Evolutionary conservation across 1,139 yeast genomes (phyloP).

Genomic region (Taphrina flavorubra): DNA sequence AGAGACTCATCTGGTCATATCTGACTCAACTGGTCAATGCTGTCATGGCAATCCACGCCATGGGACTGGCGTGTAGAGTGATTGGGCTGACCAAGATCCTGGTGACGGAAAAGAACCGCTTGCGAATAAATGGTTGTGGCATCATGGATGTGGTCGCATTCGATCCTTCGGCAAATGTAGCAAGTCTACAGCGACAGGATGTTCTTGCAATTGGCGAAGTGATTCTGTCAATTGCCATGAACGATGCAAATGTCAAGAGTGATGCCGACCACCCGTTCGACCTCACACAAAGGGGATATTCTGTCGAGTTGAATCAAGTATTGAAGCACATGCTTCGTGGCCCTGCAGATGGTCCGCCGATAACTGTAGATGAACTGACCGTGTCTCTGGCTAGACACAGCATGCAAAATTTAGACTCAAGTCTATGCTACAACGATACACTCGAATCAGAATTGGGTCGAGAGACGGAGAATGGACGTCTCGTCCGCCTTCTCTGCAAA

Average conservation of each 20-base stretch:
- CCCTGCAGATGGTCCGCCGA: constrained; percentile 46
- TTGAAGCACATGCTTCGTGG: constrained; percentile 44
- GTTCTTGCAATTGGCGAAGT: constrained; percentile 63
- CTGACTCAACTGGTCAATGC: constrained; percentile 76
- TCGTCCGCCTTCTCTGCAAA: constrained; percentile 81
- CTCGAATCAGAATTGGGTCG: constrained; percentile 69
- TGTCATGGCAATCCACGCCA: constrained; percentile 64
- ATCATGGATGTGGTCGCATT: constrained; percentile 67
- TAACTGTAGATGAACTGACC: constrained; percentile 49
- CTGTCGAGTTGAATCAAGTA: constrained; percentile 44
- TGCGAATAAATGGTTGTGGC: constrained; percentile 75
- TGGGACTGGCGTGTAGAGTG: constrained; percentile 67
- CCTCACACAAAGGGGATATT: constrained; percentile 42
- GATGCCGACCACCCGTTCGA: constrained; percentile 51
- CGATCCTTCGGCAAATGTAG: constrained; percentile 47
- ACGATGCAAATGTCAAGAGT: constrained; percentile 47
- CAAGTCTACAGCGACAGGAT: constrained; percentile 60
- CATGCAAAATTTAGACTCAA: constrained; percentile 59
- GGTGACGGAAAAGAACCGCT: constrained; percentile 70
- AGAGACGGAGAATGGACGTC: constrained; percentile 86
- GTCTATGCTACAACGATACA: constrained; percentile 66
- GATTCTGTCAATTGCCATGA: constrained; percentile 52
- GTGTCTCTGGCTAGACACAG: constrained; percentile 54
- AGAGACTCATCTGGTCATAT: constrained; percentile 74
- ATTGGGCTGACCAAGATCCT: constrained; percentile 72